These are phyloP conservation scores for Capniomyces stellatus DNA, from an alignment of 371 early-diverging fungal genomes.

Conservation along the genomic window DNA sequence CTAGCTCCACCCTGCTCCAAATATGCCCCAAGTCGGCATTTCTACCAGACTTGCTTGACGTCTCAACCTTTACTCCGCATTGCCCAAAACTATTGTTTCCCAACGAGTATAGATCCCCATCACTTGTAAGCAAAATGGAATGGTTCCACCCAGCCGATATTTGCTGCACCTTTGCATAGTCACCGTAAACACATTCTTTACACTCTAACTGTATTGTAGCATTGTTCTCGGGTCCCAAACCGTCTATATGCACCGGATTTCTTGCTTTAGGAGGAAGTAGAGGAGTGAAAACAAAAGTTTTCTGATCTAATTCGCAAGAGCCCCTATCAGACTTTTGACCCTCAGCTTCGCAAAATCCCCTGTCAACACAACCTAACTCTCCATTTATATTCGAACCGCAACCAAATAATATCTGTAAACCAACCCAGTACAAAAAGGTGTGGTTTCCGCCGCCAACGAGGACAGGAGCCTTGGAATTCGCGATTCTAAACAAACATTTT, in stretches of 20 bases:
- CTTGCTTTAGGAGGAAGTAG: not conserved
- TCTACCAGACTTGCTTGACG: not conserved
- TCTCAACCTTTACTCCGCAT: conserved; percentile 10
- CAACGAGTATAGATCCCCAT: conserved; percentile 8
- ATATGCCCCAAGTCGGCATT: not conserved
- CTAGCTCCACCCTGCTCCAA: not conserved
- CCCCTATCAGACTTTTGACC: not conserved
- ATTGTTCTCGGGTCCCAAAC: not conserved
- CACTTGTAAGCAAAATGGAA: conserved; percentile 17
- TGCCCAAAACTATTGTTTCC: conserved; percentile 16
- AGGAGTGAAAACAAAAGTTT: not conserved
- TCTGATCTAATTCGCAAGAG: not conserved
- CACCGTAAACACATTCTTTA: not conserved
- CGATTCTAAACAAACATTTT: not conserved
- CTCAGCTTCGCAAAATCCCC: not conserved
- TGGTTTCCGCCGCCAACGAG: conserved; percentile 23
- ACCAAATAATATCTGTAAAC: conserved; percentile 6
- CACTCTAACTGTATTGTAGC: not conserved
- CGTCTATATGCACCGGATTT: not conserved
- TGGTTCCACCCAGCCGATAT: conserved; percentile 62
- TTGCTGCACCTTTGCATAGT: conserved; percentile 3
- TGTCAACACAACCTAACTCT: conserved; percentile 6
- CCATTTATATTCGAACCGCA: conserved; percentile 14
- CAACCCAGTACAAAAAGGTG: conserved; percentile 9
- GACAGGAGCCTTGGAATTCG: not conserved